A percentile compares a stretch with the other conserved stretches of the same genome.
Conservation (phyloP, 2,329 filamentous ascomycete genomes). For the Ophiostoma ips region DNA sequence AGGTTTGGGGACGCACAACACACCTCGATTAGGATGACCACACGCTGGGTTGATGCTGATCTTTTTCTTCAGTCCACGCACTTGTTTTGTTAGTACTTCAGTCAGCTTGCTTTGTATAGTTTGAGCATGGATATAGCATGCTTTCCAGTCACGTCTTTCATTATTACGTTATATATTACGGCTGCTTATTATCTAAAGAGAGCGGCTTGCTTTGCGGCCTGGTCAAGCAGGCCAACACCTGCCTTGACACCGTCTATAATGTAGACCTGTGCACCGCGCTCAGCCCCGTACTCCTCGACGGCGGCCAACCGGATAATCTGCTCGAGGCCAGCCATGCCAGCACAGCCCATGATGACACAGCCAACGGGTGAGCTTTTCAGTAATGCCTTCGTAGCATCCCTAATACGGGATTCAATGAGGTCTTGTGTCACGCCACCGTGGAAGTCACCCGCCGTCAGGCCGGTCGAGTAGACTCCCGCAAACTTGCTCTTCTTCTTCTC, state of each 20-base stretch:
- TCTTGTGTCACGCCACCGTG: constrained; percentile 53
- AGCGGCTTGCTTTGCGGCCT: constrained; percentile 31
- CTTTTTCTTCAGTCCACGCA: background rate
- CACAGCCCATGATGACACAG: constrained; percentile 74
- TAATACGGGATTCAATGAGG: constrained; percentile 52
- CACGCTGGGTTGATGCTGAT: background rate
- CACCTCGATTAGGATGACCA: constrained; percentile 32
- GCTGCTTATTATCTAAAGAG: constrained; percentile 22
- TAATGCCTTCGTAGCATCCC: constrained; percentile 53
- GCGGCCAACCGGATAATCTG: constrained; percentile 59
- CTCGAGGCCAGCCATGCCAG: constrained; percentile 80
- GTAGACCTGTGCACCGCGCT: constrained; percentile 38
- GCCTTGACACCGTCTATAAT: constrained; percentile 72
- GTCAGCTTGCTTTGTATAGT: background rate
- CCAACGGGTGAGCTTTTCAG: constrained; percentile 42
- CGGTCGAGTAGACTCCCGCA: constrained; percentile 70
- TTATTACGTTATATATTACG: background rate
- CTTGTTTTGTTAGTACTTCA: background rate
- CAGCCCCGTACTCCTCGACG: constrained; percentile 46
- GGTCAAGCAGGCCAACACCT: constrained; percentile 48
- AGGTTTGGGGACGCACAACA: constrained; percentile 70
- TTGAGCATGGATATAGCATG: background rate
- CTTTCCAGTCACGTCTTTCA: background rate
- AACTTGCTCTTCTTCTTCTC: constrained; percentile 36
- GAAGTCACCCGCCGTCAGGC: constrained; percentile 65